A percentile compares a stretch with the other conserved stretches of the same genome.
Conservation (phyloP, 2,329 filamentous ascomycete species). For the Diaporthe citriasiana region DNA sequence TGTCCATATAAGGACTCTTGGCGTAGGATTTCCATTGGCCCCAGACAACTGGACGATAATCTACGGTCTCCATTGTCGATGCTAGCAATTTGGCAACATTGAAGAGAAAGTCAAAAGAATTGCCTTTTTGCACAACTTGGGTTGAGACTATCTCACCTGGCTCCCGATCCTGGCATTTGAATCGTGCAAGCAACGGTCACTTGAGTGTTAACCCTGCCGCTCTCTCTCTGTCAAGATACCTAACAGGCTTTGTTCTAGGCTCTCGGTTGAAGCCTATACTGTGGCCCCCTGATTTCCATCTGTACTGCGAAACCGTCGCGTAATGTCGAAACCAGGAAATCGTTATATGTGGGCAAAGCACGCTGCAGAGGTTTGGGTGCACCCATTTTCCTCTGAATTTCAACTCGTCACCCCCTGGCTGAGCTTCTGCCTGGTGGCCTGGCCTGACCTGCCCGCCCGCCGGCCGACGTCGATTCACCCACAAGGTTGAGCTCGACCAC, state of each 20-base stretch:
- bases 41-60: background rate
- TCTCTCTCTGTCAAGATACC: background rate
- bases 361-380: no score
- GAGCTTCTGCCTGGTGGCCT: background rate
- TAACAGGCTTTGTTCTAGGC: background rate
- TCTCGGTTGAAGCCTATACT: background rate
- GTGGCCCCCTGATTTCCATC: background rate
- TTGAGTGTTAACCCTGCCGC: background rate
- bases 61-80: background rate
- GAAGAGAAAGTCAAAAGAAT: background rate
- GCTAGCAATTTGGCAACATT: background rate
- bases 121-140: background rate
- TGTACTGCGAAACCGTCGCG: slow-evolving; percentile 20
- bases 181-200: background rate
- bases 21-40: background rate
- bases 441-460: background rate
- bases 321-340: no score
- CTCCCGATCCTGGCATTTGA: background rate
- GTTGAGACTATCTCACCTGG: background rate
- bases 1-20: background rate
- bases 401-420: background rate
- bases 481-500: background rate
- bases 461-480: background rate
- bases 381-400: no score
- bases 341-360: no score